These are phyloP conservation scores for Thielaviopsis euricoi DNA, from an alignment of 2,329 filamentous ascomycete species.

Conservation along the genomic window DNA sequence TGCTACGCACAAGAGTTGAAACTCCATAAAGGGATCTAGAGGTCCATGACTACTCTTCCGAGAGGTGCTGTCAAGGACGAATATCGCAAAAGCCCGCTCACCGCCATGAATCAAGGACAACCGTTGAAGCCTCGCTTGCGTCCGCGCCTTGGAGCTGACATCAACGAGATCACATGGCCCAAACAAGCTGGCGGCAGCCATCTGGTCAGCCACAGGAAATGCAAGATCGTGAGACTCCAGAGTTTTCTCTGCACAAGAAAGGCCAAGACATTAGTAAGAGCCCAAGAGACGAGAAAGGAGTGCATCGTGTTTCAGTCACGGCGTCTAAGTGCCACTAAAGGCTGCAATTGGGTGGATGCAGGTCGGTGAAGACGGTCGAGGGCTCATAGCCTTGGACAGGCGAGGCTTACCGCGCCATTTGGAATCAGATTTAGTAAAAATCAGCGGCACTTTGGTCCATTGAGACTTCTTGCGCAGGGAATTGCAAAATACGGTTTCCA, in stretches of 20 bases:
- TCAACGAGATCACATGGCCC: not conserved
- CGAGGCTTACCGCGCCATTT: slow-evolving; percentile 17
- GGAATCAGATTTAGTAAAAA: slow-evolving; percentile 14
- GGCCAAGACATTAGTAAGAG: not conserved
- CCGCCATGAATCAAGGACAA: slow-evolving; percentile 25
- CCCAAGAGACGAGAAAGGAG: too few relatives aligned
- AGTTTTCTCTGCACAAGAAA: slow-evolving; percentile 21
- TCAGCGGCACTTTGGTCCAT: slow-evolving; percentile 20
- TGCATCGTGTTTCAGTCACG: too few relatives aligned
- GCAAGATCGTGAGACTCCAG: slow-evolving; percentile 30
- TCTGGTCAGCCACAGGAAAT: slow-evolving; percentile 19
- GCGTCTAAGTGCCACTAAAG: too few relatives aligned
- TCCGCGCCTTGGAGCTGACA: slow-evolving; percentile 8
- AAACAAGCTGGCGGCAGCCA: not conserved
- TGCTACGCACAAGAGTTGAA: slow-evolving; percentile 28
- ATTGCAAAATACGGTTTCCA: slow-evolving; percentile 22
- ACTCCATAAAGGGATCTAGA: slow-evolving; percentile 22
- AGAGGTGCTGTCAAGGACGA: slow-evolving; percentile 23
- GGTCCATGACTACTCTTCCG: slow-evolving; percentile 10
- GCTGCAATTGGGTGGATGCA: too few relatives aligned
- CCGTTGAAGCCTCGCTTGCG: slow-evolving; percentile 22
- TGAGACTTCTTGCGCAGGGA: slow-evolving; percentile 22
- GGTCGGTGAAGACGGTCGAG: too few relatives aligned
- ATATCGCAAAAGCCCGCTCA: slow-evolving; percentile 25
- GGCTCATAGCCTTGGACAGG: too few relatives aligned